phyloP scores from a whole-genome alignment of 2,329 filamentous ascomycete species.

The Verticillium zaregamsianum region DNA sequence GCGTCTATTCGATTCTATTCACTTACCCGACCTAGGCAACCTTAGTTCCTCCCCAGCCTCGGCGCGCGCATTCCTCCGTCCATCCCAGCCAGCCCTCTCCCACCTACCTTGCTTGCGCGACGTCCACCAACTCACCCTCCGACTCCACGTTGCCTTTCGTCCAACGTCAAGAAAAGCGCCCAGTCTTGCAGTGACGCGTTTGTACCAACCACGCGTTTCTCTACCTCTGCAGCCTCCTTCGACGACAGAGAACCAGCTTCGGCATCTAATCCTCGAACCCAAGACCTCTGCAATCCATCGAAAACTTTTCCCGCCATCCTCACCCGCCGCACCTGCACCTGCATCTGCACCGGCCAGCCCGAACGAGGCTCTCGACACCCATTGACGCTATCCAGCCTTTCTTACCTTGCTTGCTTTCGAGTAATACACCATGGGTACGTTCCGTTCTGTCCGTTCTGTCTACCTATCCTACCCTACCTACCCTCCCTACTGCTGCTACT shows the following conservation, averaged over 20 bases:
- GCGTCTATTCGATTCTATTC: neutral
- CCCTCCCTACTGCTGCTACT: constrained; percentile 6
- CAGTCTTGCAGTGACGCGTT: neutral
- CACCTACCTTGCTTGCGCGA: neutral
- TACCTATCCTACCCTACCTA: neutral
- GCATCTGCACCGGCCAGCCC: neutral
- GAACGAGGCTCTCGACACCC: neutral
- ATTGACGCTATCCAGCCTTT: neutral
- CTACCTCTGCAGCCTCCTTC: neutral
- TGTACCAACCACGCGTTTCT: neutral
- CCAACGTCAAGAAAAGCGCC: neutral
- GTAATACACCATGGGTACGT: neutral
- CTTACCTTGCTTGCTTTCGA: neutral
- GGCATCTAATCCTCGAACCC: neutral
- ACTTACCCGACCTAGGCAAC: neutral
- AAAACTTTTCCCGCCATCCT: neutral
- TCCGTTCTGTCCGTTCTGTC: neutral
- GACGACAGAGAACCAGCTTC: neutral
- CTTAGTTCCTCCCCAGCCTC: neutral
- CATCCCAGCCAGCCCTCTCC: neutral
- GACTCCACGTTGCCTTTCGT: neutral
- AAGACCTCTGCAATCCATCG: neutral
- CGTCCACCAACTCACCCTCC: neutral
- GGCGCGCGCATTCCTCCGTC: neutral
- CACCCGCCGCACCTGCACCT: neutral